These are phyloP conservation scores for Colletotrichum tanaceti DNA, from an alignment of 2,329 filamentous ascomycete species.

Conservation along the genomic window DNA sequence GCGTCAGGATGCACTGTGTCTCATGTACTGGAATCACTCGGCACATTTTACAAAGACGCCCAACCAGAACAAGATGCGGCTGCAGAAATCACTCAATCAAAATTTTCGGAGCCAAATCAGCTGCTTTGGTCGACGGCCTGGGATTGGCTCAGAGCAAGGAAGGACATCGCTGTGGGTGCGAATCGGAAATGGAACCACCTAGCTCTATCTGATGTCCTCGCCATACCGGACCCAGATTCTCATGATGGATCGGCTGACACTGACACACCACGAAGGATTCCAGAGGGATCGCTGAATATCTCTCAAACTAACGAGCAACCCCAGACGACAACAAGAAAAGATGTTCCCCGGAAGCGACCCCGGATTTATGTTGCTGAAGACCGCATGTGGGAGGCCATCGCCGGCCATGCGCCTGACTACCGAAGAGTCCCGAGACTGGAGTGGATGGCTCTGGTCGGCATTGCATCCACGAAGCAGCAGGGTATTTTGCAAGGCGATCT, in stretches of 20 bases:
- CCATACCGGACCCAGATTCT: constrained; percentile 31
- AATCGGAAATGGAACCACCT: constrained; percentile 42
- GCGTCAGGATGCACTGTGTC: constrained; percentile 38
- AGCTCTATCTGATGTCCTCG: constrained; percentile 40
- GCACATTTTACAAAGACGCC: constrained; percentile 30
- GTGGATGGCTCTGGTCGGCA: constrained; percentile 68
- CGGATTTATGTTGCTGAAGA: constrained; percentile 64
- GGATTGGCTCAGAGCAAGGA: constrained; percentile 44
- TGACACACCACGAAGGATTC: not conserved
- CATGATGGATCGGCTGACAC: constrained; percentile 4
- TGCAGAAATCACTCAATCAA: not conserved
- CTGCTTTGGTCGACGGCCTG: constrained; percentile 40
- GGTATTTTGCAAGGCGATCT: constrained; percentile 73
- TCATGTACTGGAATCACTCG: constrained; percentile 34
- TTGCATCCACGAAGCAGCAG: constrained; percentile 63
- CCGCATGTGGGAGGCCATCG: constrained; percentile 69
- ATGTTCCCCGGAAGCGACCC: constrained; percentile 40
- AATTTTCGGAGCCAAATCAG: constrained; percentile 16
- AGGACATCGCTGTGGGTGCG: constrained; percentile 43
- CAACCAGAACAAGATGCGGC: constrained; percentile 12
- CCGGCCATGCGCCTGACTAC: constrained; percentile 69
- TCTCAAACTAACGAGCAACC: not conserved
- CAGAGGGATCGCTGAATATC: not conserved
- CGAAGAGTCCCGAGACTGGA: constrained; percentile 69
- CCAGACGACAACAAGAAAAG: not conserved